Percentiles rank a stretch among this genome's conserved stretches.
phyloP scores from a whole-genome alignment of 2,329 filamentous ascomycete genomes.

The Penicillium sp. region DNA sequence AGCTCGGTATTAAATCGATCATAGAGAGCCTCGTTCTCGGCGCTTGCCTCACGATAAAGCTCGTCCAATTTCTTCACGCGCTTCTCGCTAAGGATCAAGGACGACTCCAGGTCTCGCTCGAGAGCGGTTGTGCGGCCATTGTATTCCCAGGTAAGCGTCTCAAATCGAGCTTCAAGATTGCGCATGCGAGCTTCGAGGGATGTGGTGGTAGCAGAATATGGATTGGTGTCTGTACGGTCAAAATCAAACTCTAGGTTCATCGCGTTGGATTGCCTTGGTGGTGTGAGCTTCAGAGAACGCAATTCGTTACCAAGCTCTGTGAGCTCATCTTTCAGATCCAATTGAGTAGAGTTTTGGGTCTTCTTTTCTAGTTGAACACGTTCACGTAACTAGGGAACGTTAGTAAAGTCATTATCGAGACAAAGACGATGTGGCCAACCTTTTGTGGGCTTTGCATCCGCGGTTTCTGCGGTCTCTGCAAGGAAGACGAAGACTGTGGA shows the following conservation, averaged over 20 bases:
- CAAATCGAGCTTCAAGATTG: conserved; percentile 66
- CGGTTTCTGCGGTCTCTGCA: conserved; percentile 70
- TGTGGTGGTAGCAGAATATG: conserved; percentile 17
- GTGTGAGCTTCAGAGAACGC: conserved; percentile 45
- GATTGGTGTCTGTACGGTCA: conserved; percentile 25
- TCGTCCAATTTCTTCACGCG: conserved; percentile 82
- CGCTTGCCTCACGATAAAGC: conserved; percentile 79
- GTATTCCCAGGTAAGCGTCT: conserved; percentile 58
- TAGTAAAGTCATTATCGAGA: neutral
- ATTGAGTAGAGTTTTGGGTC: conserved; percentile 67
- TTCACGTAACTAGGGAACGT: conserved; percentile 59
- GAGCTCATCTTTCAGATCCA: conserved; percentile 69
- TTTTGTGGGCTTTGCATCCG: conserved; percentile 63
- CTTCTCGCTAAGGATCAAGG: conserved; percentile 69
- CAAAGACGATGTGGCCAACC: conserved; percentile 26
- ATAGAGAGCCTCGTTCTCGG: conserved; percentile 90
- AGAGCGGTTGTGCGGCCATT: conserved; percentile 61
- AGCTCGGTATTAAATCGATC: conserved; percentile 90
- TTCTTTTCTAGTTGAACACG: conserved; percentile 79
- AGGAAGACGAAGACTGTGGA: conserved; percentile 56
- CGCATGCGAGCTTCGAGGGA: conserved; percentile 53
- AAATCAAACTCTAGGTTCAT: conserved; percentile 25
- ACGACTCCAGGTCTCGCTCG: conserved; percentile 67
- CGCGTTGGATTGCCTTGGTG: conserved; percentile 33
- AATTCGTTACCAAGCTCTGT: conserved; percentile 79